Evolutionary conservation across 2,329 filamentous ascomycete genomes (phyloP).

Genomic region (Neopestalotiopsis clavispora): DNA sequence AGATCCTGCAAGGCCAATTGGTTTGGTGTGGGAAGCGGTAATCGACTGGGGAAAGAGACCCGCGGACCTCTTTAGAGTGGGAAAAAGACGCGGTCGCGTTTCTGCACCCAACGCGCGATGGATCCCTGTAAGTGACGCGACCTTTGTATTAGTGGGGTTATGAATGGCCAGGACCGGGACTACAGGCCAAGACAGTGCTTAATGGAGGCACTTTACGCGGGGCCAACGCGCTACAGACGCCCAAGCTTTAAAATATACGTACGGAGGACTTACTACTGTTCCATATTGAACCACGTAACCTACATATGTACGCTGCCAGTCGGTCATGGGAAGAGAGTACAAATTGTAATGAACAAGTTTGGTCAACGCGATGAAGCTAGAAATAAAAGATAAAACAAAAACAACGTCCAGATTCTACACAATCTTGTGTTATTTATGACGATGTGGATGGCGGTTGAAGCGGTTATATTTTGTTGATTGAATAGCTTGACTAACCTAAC

Average conservation of each 20-base stretch:
- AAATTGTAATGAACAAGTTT: too few species aligned
- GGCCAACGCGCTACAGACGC: not conserved
- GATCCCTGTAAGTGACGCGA: conserved; percentile 13
- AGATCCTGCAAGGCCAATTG: conserved; percentile 2
- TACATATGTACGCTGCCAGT: too few species aligned
- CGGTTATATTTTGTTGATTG: too few species aligned
- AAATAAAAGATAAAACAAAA: too few species aligned
- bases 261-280: too few species aligned
- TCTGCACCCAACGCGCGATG: not conserved
- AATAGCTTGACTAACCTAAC: too few species aligned
- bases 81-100: conserved; percentile 16
- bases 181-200: not conserved
- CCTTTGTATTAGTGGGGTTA: conserved; percentile 5
- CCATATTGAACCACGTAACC: too few species aligned
- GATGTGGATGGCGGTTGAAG: too few species aligned
- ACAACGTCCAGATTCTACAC: too few species aligned
- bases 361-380: too few species aligned
- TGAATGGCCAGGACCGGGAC: not conserved
- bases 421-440: too few species aligned
- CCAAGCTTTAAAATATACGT: not conserved
- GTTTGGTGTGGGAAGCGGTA: conserved; percentile 11
- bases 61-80: conserved; percentile 13
- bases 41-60: conserved; percentile 1
- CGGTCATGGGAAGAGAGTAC: too few species aligned
- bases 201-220: not conserved